Evolutionary conservation across 2,329 filamentous ascomycete species (phyloP).

Genomic region (Nigrospora oryzae): DNA sequence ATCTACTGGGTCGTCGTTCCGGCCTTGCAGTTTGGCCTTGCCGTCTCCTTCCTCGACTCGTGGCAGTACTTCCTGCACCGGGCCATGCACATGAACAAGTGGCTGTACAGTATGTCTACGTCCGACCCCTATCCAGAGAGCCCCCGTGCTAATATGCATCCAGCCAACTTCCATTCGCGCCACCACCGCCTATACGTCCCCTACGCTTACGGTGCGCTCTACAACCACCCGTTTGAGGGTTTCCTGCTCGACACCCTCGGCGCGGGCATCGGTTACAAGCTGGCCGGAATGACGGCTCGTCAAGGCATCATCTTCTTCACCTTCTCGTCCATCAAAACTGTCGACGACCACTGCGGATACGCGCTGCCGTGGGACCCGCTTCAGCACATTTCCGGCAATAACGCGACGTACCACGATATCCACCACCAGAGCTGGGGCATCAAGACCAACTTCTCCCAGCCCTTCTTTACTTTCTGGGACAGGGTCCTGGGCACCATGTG

Average conservation of each 20-base stretch:
- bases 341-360: conserved; percentile 97
- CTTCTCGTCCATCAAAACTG: conserved; percentile 85
- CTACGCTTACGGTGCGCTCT: conserved; percentile 92
- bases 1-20: conserved; percentile 78
- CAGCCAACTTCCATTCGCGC: conserved; percentile 83
- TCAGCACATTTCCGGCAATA: conserved; percentile 87
- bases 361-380: conserved; percentile 91
- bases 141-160: neutral
- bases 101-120: conserved; percentile 81
- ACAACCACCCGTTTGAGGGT: conserved; percentile 93
- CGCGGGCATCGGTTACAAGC: conserved; percentile 74
- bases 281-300: conserved; percentile 72
- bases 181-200: conserved; percentile 97
- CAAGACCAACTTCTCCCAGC: conserved; percentile 88
- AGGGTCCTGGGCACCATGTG: conserved; percentile 73
- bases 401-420: conserved; percentile 93
- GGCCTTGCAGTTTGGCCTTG: conserved; percentile 65
- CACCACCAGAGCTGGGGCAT: conserved; percentile 99
- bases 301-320: conserved; percentile 88
- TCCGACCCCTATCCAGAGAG: conserved; percentile 35
- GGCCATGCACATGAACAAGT: conserved; percentile 94
- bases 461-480: conserved; percentile 96
- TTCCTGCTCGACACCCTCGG: conserved; percentile 89
- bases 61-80: conserved; percentile 99
- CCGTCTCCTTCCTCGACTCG: conserved; percentile 73